phyloP scores from a whole-genome alignment of 306 rosid species.

The Albizia julibrissin region DNA sequence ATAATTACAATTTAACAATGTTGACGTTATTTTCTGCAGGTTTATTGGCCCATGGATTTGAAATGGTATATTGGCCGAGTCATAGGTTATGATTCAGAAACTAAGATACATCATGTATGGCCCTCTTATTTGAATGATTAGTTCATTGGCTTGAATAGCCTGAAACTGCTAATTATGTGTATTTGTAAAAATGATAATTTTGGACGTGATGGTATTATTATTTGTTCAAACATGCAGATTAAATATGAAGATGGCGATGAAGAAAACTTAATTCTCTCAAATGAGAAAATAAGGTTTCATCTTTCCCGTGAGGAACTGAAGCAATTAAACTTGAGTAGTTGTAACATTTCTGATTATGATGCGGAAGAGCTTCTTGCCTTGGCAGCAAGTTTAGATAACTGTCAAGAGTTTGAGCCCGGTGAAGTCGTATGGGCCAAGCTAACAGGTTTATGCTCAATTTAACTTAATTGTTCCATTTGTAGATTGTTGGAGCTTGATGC shows the following conservation, averaged over 20 bases:
- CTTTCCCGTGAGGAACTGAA: slow-evolving; percentile 84
- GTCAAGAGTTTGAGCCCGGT: slow-evolving; percentile 84
- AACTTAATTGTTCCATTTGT: slow-evolving; percentile 21
- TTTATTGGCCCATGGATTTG: slow-evolving; percentile 95
- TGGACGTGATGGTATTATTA: slow-evolving; percentile 18
- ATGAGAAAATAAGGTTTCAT: slow-evolving; percentile 73
- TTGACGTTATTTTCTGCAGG: slow-evolving; percentile 52
- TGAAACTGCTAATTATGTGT: slow-evolving; percentile 13
- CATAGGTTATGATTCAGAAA: slow-evolving; percentile 58
- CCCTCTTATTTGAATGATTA: slow-evolving; percentile 21
- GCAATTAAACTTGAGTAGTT: slow-evolving; percentile 66
- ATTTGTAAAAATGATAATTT: slow-evolving; percentile 4
- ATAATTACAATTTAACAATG: slow-evolving; percentile 18
- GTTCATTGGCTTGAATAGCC: slow-evolving; percentile 18
- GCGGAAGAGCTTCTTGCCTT: slow-evolving; percentile 82
- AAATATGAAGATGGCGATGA: slow-evolving; percentile 80
- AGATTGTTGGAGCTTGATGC: slow-evolving; percentile 15
- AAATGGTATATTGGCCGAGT: slow-evolving; percentile 68
- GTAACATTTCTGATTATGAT: slow-evolving; percentile 70
- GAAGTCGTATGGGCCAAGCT: slow-evolving; percentile 98
- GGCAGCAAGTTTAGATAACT: slow-evolving; percentile 93
- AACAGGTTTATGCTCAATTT: slow-evolving; percentile 70
- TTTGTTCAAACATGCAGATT: slow-evolving; percentile 54
- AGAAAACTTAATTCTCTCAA: slow-evolving; percentile 71
- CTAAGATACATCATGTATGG: slow-evolving; percentile 72